Base-by-base conservation (phyloP, 2,329 filamentous ascomycete genomes). In the Aureobasidium subglaciale region DNA sequence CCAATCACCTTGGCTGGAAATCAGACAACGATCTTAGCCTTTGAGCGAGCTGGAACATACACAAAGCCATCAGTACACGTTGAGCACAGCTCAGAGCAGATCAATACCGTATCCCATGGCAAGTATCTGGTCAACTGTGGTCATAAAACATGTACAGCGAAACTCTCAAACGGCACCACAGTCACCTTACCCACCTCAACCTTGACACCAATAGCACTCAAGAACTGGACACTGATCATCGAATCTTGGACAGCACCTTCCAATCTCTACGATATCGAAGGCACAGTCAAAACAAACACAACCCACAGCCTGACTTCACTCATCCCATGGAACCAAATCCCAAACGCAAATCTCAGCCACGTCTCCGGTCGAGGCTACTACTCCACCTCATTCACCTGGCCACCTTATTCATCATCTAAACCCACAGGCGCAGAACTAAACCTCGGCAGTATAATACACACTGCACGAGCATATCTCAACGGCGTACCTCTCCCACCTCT, bases 21-120 rank as follows among this genome's bases (percentile, higher is more conserved):
- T 54, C 69, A 77, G 63, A 69, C 67, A 4, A 62, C 63, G 2
- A 69, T 75, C 30, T 61, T 77, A 25, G 72, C 64, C 5, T 73
- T 77, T 59, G 29, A 30, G 13, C 29, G 29, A 30, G 29, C 8
- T 30, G 8, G 8, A 13, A 30, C 8, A 13, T 13, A 2, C 4
- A 2, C 3, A 4, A 30, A 30, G 13, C 13, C 29, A 5, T 30
- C 29, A 30, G 29, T 30, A 2, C 60, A 60, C 38, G 58, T 58
- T 56, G n/a, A 37, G 13, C 13, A 37, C 3, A 45, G 43, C 4
- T 5, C 11, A 1, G 24, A 15, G 3, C 24, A 53, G 25, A 8
- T 24, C 7, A 41, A 24, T 11, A 27, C 22, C 7, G 13, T 30
- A 2, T 13, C 29, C 3, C 8, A 13, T 30, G 29, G 8, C 2